Evolutionary conservation across 306 rosid genomes (phyloP), one percentile per base, ranked within the genome.

Genomic region (Astragalus membranaceus): DNA sequence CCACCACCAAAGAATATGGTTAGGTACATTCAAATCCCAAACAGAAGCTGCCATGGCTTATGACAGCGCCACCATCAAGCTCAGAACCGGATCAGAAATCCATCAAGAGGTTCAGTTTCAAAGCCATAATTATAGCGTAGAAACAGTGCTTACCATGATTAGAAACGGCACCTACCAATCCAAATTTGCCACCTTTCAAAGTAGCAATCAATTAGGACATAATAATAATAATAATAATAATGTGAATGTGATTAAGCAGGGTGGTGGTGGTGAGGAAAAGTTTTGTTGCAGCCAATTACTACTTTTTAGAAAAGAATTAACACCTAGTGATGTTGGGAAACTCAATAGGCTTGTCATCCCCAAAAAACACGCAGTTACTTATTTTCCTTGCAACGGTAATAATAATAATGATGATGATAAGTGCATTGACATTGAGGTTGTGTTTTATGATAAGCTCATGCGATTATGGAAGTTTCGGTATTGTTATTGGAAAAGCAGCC

Each of bases 1-100:
- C 37, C 93, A 93, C 67, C 96, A 92, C 69, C 98, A 86, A 52
- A 82, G 96, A 66, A 82, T 93, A 11, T 93, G 98, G 98, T 88
- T 93, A 10, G 98, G 98, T 3, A 90, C 98, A 0, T 93, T 93
- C 80, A 90, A 85, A 12, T 78, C 93, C 0, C 88, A 87, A 59
- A 78, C 46, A 71, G 93, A 76, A 11, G 96, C 98, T 0, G 96
- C 96, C 13, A 88, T 84, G 96, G 96, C 98, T 35, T 90, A 93
- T 0, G 96, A 90, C 2, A 90, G 96, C 6, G 96, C 91, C 1
- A 82, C 87, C 48, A 77, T 88, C 59, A 93, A 90, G 75, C 96
- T 92, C 5, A 78, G 93, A 5, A 86, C 70, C 10, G 80, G 91
- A 4, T 89, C 57, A 55, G 92, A 10, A 93, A 93, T 62, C 88